Base-by-base conservation (phyloP, 1,284 basidiomycete species). In the Bondarzewia mesenterica region DNA sequence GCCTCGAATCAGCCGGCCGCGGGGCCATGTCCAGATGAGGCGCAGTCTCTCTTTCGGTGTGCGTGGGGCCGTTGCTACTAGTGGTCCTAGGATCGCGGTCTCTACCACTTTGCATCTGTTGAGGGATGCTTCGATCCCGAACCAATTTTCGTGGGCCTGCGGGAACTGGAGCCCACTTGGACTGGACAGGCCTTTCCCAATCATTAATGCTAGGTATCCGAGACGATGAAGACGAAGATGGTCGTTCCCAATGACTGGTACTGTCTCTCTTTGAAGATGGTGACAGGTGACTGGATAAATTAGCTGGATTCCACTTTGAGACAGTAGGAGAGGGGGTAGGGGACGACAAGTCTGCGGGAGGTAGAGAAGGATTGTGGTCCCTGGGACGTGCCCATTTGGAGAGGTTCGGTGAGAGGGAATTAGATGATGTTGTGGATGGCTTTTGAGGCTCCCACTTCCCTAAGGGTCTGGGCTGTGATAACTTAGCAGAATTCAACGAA, bases 311-410 rank as follows among this genome's bases (percentile, higher is more conserved):
- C n/a, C n/a, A n/a, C n/a, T n/a, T n/a, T n/a, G n/a, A n/a, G n/a
- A n/a, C n/a, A n/a, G n/a, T n/a, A n/a, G n/a, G n/a, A n/a, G n/a
- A n/a, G n/a, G n/a, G n/a, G n/a, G n/a, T n/a, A n/a, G n/a, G n/a
- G n/a, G n/a, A n/a, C n/a, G n/a, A n/a, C n/a, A n/a, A n/a, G n/a
- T n/a, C n/a, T n/a, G n/a, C n/a, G n/a, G n/a, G n/a, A n/a, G n/a
- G n/a, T n/a, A n/a, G n/a, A n/a, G n/a, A n/a, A 32, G 29, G 29
- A 7, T 3, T n/a, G 29, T 12, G 29, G 5, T 10, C 12, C 12
- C n/a, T n/a, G 4, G 10, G 39, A 16, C 38, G 29, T n/a, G 46
- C 44, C 56, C 56, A 57, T 49, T 57, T 57, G 8, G 48, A 39
- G 15, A 57, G 47, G 20, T 42, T 8, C 12, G 26, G 46, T 27